Percentiles rank a stretch among this genome's conserved stretches.
These are phyloP conservation scores for Apiospora saccharicola DNA, from an alignment of 2,329 filamentous ascomycete species.

Conservation along the genomic window DNA sequence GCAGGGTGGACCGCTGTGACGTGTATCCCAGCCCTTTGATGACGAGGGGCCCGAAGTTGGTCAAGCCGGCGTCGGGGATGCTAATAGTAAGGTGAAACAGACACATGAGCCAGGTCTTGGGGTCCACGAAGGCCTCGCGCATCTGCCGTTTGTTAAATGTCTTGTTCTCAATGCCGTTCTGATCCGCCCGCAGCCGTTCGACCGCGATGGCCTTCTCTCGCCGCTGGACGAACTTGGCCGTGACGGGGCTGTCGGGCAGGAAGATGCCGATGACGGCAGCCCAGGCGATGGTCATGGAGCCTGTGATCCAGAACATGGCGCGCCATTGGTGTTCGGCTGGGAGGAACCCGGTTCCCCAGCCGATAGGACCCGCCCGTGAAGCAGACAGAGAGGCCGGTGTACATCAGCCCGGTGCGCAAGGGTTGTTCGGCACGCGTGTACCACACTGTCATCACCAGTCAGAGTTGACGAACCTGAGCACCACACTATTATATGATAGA, in stretches of 20 bases:
- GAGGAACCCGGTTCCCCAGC: slow-evolving; percentile 29
- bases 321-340: slow-evolving; percentile 24
- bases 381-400: slow-evolving; percentile 32
- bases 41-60: slow-evolving; percentile 18
- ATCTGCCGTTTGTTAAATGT: slow-evolving; percentile 47
- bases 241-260: slow-evolving; percentile 60
- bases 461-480: too few species aligned
- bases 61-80: slow-evolving; percentile 25
- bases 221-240: slow-evolving; percentile 55
- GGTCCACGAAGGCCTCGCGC: slow-evolving; percentile 31
- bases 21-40: slow-evolving; percentile 17
- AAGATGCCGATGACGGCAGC: slow-evolving; percentile 52
- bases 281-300: slow-evolving; percentile 37
- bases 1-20: slow-evolving; percentile 7
- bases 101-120: slow-evolving; percentile 35
- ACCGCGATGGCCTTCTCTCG: slow-evolving; percentile 57
- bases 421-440: slow-evolving; percentile 40
- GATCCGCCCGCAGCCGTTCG: slow-evolving; percentile 56
- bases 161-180: slow-evolving; percentile 63
- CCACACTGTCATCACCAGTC: slow-evolving; percentile 33
- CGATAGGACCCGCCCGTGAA: slow-evolving; percentile 26
- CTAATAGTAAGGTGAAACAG: slow-evolving; percentile 57
- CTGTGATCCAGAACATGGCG: slow-evolving; percentile 36
- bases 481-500: background rate
- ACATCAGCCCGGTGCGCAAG: slow-evolving; percentile 37